Evolutionary conservation across 176 grass and related monocot genomes (phyloP), one percentile per base, ranked within the genome.

Genomic region (Musa schizocarpa): DNA sequence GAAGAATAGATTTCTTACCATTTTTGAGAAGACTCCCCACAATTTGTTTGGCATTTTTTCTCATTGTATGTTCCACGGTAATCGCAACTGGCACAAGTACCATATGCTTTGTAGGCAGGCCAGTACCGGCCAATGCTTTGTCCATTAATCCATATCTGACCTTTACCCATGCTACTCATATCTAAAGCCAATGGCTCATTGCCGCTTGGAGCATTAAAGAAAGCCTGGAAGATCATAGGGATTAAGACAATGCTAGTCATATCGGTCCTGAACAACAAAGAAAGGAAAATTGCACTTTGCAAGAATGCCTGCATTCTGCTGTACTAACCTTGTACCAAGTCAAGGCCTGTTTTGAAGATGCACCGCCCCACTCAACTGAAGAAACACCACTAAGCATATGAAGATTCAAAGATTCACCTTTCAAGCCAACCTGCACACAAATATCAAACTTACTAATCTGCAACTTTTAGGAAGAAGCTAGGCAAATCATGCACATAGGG

Each of bases 161-260:
- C 95, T 65, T 98, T 98, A 2, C 88, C 88, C 95, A 98, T 93
- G 84, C 90, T 87, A 65, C 88, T 88, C 95, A 93, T 98, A 79
- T 98, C 95, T 54, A 98, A 85, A 75, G 90, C 95, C 72, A 93
- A 76, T 53, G 95, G 95, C 1, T 83, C 84, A 52, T 75, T 87
- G 66, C 90, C 86, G 17, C 82, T 77, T 24, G 95, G 95, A 48
- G 84, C 88, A 71, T 82, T 91, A 86, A 98, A 98, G 54, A 80
- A 89, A 43, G 95, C 81, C 94, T 97, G 81, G 13, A 19, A 56
- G 52, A 55, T 57, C 11, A 23, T 13, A 53, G 25, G 53, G 19
- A 69, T 34, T 29, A 19, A 1, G 13, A 29, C 29, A 3, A 29
- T 29, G 29, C 29, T 29, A 43, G 34, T 43, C 34, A 43, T 43